Evolutionary conservation across 495 filamentous ascomycete genomes (phyloP), one percentile per base, ranked within the genome.

Genomic region (Xylaria sp.): DNA sequence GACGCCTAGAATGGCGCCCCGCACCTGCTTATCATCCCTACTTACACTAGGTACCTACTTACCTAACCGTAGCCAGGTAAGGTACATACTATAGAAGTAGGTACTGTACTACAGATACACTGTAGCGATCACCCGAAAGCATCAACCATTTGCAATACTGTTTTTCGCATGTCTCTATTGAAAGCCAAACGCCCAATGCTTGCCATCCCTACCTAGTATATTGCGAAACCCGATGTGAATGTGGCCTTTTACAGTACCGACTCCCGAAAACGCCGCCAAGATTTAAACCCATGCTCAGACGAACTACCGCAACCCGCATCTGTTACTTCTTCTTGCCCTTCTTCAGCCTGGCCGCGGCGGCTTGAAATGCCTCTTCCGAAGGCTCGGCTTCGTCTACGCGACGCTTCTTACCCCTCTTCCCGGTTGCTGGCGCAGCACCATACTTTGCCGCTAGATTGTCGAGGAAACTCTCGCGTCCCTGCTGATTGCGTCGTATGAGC

Each of bases 401-500:
- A 31, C 82, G 76, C 76, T 88, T 88, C 73, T 86, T 88, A 46
- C 87, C 85, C 44, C 82, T 84, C 74, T 83, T 82, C 12, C 70
- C 52, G 59, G 78, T 78, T 33, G 82, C 58, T 7, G 69, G 48
- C 46, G 82, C 75, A 21, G 82, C 81, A 9, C 84, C 88, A 76
- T 96, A 97, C 82, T 93, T 95, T 33, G 88, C 93, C 71, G 91
- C 93, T 40, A 97, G 73, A 58, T 84, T 77, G 55, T 91, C 90
- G 29, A 94, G 79, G 77, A 97, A 91, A n/a, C 75, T 80, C 40
- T 66, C 74, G 50, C 82, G 74, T 24, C 72, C 71, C 24, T 77
- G 68, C 69, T 86, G 83, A 12, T 81, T 83, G 19, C 75, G 64
- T 72, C 74, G 74, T 43, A 85, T 87, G 71, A 83, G 77, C 67